Evolutionary conservation across 2,329 filamentous ascomycete species (phyloP).

Genomic region (Ceratocystis lukuohia): DNA sequence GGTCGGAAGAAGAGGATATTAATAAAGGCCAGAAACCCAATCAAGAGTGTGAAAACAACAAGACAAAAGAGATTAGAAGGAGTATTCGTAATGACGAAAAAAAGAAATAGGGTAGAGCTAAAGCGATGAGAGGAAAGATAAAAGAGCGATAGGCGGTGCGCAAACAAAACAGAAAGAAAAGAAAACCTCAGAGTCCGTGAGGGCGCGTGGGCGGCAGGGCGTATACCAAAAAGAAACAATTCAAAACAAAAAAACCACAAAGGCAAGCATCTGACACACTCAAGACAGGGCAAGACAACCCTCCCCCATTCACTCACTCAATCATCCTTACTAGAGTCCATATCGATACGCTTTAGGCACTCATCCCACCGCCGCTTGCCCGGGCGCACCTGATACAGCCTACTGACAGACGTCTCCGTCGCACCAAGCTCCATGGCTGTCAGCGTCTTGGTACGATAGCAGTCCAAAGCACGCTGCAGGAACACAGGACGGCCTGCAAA

Average conservation of each 20-base stretch:
- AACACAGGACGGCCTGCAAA: constrained; percentile 81
- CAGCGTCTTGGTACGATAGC: constrained; percentile 83
- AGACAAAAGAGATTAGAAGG: constrained; percentile 1
- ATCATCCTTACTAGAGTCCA: constrained; percentile 22
- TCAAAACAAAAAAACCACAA: constrained; percentile 8
- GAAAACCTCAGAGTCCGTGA: constrained; percentile 9
- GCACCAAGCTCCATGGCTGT: constrained; percentile 66
- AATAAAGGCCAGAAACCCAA: not conserved
- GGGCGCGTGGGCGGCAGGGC: constrained; percentile 6
- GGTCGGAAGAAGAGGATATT: not conserved
- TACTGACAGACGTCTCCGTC: constrained; percentile 59
- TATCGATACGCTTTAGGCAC: constrained; percentile 31
- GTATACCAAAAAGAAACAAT: constrained; percentile 4
- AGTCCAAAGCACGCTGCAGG: constrained; percentile 85
- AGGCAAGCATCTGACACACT: not conserved
- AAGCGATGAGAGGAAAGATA: not conserved
- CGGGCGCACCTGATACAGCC: constrained; percentile 77
- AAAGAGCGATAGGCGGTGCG: not conserved
- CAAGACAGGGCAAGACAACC: not conserved
- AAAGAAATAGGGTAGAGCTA: not conserved
- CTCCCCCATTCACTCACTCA: not conserved
- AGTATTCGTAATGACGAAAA: not conserved
- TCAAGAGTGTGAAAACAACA: too few relatives aligned
- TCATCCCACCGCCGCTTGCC: constrained; percentile 69
- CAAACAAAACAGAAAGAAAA: not conserved